These are phyloP conservation scores for Cucumis hystrix DNA, from an alignment of 306 rosid genomes.

Conservation along the genomic window DNA sequence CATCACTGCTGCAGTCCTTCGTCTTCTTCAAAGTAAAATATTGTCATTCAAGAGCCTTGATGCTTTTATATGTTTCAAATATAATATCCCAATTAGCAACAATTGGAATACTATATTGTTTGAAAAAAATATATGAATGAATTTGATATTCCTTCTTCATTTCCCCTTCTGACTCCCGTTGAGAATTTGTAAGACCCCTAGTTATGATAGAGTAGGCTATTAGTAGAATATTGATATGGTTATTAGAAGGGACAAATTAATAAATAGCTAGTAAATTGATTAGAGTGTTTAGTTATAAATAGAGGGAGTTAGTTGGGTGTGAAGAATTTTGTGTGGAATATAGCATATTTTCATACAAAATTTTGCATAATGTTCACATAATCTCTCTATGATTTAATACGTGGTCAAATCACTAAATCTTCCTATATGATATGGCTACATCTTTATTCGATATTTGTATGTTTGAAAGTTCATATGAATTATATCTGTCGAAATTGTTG, in stretches of 20 bases:
- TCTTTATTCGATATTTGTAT: not conserved
- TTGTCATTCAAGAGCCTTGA: too few relatives aligned
- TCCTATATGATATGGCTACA: not conserved
- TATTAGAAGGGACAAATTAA: too few relatives aligned
- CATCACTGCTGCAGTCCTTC: slow-evolving; percentile 89
- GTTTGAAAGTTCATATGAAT: not conserved
- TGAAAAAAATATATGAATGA: too few relatives aligned
- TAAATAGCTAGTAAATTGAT: too few relatives aligned
- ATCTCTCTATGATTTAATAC: not conserved
- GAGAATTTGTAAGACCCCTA: not conserved
- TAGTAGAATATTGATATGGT: not conserved
- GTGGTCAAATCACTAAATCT: not conserved
- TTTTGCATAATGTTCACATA: too few relatives aligned
- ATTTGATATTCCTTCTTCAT: not conserved
- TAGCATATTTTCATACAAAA: not conserved
- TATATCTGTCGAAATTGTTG: not conserved
- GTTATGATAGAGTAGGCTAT: not conserved
- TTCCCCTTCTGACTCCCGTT: not conserved
- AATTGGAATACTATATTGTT: too few relatives aligned
- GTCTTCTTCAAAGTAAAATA: slow-evolving; percentile 74
- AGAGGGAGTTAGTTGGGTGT: too few relatives aligned
- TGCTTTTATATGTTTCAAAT: too few relatives aligned
- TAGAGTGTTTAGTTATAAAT: too few relatives aligned
- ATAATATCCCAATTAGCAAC: too few relatives aligned
- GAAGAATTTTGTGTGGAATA: not conserved